phyloP scores from a whole-genome alignment of 2,329 filamentous ascomycete species.

The Pezicula radicicola region DNA sequence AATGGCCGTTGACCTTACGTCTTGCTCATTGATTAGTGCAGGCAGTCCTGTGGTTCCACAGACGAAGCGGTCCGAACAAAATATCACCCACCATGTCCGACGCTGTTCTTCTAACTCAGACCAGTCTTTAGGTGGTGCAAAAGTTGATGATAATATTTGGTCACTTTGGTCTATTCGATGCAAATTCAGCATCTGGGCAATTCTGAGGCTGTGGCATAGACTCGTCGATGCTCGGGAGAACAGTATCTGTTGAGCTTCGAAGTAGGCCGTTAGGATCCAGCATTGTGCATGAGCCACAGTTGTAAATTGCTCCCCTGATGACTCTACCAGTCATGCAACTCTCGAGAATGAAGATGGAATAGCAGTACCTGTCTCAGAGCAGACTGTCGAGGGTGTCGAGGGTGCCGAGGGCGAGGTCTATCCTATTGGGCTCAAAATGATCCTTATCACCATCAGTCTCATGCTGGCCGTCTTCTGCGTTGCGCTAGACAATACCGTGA shows the following conservation, averaged over 20 bases:
- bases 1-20: conserved; percentile 37
- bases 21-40: conserved; percentile 61
- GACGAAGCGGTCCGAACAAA: conserved; percentile 62
- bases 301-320: conserved; percentile 34
- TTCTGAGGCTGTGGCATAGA: conserved; percentile 54
- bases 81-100: conserved; percentile 66
- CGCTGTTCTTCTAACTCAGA: conserved; percentile 65
- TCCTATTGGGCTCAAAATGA: too few relatives aligned
- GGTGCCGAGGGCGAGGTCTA: too few relatives aligned
- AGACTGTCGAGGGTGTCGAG: too few relatives aligned
- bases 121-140: conserved; percentile 64
- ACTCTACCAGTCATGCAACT: background rate
- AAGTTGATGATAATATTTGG: conserved; percentile 42
- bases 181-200: conserved; percentile 65
- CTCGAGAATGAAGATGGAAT: background rate
- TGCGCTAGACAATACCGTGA: too few relatives aligned
- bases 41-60: conserved; percentile 70
- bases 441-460: too few relatives aligned
- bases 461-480: too few relatives aligned
- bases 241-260: conserved; percentile 67
- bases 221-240: conserved; percentile 68
- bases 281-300: conserved; percentile 59
- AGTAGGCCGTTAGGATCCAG: conserved; percentile 57
- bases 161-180: conserved; percentile 59
- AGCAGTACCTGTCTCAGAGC: too few relatives aligned